A percentile compares a stretch with the other conserved stretches of the same genome.
Conservation (phyloP, 805 yeast genomes). For the Brettanomyces anomalus region DNA sequence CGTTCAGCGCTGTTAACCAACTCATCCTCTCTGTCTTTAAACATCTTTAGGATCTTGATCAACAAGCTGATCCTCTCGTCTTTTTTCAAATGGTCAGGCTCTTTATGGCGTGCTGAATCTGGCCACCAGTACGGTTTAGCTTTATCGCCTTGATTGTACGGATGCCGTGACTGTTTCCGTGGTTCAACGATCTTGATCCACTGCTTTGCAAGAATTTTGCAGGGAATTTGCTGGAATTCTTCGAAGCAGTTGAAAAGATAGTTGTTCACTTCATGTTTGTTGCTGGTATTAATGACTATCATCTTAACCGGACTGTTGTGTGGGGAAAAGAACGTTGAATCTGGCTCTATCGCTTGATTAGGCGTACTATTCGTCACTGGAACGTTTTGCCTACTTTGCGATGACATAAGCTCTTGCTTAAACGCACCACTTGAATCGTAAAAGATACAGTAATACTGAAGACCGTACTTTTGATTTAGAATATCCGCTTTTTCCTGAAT, state of each 20-base stretch:
- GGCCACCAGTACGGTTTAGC: slow-evolving; percentile 74
- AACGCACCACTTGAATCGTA: background rate
- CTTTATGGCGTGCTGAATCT: slow-evolving; percentile 42
- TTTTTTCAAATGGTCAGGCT: slow-evolving; percentile 67
- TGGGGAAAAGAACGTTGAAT: background rate
- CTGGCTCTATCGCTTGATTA: background rate
- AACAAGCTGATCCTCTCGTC: slow-evolving; percentile 45
- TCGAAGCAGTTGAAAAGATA: slow-evolving; percentile 25
- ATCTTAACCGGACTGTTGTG: background rate
- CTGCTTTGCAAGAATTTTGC: slow-evolving; percentile 54
- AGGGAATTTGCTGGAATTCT: slow-evolving; percentile 40
- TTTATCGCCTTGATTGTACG: slow-evolving; percentile 45
- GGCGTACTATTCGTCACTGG: background rate
- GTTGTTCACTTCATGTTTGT: slow-evolving; percentile 13
- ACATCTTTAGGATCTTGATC: slow-evolving; percentile 28
- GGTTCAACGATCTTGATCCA: slow-evolving; percentile 67
- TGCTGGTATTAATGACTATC: slow-evolving; percentile 11
- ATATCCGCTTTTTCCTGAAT: background rate
- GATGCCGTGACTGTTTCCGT: slow-evolving; percentile 50
- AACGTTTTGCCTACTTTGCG: background rate
- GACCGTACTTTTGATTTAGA: background rate
- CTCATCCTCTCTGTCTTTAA: slow-evolving; percentile 14
- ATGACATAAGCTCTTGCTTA: background rate
- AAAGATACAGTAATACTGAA: slow-evolving; percentile 1
- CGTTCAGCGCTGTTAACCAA: slow-evolving; percentile 15